Conservation (phyloP, 257 asterid genomes). For the Solanum pennellii region DNA sequence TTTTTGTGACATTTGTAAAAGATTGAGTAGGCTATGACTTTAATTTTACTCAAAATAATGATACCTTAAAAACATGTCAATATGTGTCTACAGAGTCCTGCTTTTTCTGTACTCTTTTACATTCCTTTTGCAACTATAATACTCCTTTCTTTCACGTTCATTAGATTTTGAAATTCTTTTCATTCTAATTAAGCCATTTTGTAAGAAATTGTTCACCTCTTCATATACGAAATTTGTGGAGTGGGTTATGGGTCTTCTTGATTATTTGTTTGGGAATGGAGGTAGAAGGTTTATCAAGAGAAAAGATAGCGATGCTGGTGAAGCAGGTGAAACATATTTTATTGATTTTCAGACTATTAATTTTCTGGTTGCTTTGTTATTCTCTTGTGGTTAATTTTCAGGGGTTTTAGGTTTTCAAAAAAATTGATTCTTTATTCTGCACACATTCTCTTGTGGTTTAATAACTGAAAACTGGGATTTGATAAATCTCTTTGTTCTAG, state of each 20-base stretch:
- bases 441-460: neutral
- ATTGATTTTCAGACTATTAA: neutral
- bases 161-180: neutral
- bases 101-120: neutral
- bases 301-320: conserved; percentile 86
- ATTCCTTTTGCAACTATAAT: neutral
- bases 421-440: neutral
- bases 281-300: conserved; percentile 56
- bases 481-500: neutral
- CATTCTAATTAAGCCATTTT: neutral
- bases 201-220: neutral
- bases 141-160: neutral
- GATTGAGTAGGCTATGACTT: neutral
- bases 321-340: conserved; percentile 38
- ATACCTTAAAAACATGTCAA: neutral
- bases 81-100: neutral
- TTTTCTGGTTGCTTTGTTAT: neutral
- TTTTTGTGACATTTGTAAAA: neutral
- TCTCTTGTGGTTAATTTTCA: neutral
- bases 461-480: neutral
- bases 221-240: neutral
- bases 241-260: conserved; percentile 44
- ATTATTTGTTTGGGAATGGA: conserved; percentile 30
- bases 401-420: neutral
- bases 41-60: neutral